These are phyloP conservation scores for Hydnum rufescens DNA, from an alignment of 768 basidiomycete species.

Conservation along the genomic window DNA sequence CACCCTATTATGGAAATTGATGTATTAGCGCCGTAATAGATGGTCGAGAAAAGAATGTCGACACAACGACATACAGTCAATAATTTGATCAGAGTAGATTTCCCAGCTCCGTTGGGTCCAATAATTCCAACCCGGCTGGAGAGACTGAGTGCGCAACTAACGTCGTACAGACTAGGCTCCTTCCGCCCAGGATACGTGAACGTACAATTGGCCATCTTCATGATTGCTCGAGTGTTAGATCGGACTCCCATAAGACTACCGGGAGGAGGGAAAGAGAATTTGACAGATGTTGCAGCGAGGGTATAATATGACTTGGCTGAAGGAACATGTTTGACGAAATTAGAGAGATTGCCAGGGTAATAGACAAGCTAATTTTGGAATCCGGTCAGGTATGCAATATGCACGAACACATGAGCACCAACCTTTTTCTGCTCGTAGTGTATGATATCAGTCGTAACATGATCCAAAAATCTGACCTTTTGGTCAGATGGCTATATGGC, in stretches of 20 bases:
- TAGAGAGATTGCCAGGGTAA: conserved; percentile 81
- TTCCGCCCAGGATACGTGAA: conserved; percentile 81
- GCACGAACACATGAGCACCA: conserved; percentile 8
- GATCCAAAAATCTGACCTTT: conserved; percentile 61
- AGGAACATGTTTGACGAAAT: conserved; percentile 76
- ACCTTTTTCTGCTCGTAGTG: conserved; percentile 93
- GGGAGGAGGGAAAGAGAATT: conserved; percentile 88
- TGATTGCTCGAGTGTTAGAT: conserved; percentile 85
- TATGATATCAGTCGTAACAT: conserved; percentile 89
- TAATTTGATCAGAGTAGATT: conserved; percentile 89
- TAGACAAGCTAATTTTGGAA: conserved; percentile 49
- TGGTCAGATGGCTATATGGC: conserved; percentile 1
- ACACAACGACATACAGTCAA: conserved; percentile 38
- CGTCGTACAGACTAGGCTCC: conserved; percentile 64
- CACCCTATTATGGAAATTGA: conserved; percentile 35
- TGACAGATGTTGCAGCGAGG: conserved; percentile 78
- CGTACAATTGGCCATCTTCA: conserved; percentile 80
- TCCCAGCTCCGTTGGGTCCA: conserved; percentile 90
- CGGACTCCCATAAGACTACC: conserved; percentile 95
- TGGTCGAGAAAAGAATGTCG: background rate
- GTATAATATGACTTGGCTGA: conserved; percentile 96
- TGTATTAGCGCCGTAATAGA: background rate
- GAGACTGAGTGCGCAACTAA: conserved; percentile 59
- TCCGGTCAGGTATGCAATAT: conserved; percentile 6
- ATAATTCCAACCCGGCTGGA: conserved; percentile 74